Base-by-base conservation (phyloP, 2,329 filamentous ascomycete genomes). In the Stagonosporopsis rhizophila region DNA sequence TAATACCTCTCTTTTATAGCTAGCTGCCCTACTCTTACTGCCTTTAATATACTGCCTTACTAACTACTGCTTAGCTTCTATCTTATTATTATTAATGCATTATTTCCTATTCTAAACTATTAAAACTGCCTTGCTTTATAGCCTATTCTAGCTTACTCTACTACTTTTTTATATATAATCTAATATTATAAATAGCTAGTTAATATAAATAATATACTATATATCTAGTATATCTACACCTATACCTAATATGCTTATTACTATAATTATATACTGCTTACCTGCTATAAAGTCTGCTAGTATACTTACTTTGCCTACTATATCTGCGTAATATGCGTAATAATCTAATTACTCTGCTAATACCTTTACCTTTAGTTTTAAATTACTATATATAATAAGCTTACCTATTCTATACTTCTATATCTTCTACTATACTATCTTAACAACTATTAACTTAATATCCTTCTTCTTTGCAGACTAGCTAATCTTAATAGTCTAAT, bases 271-370 rank as follows among this genome's bases (percentile, higher is more conserved):
- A n/a, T n/a, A n/a, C n/a, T n/a, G n/a, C 44, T 54, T 44, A 8
- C 45, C 57, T 44, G 11, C 35, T 25, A 40, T 30, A 44, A 59
- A 59, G 25, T 51, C 38, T 39, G 9, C 39, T 35, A 56, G 51
- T 28, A 60, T 55, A 14, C 53, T 52, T 52, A 19, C 55, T 37
- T 57, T 59, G 9, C 52, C 47, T 35, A 59, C 23, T 6, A 28
- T 42, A 8, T 58, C 30, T 17, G 52, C 6, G 22, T 48, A 63
- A 45, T 59, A 47, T 42, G 17, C 37, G 23, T 52, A 23, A 51
- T 40, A 58, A 32, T 15, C 52, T 34, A 61, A 53, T 46, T 40
- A 25, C 52, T 59, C 15, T 19, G n/a, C 55, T 38, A 55, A 64
- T 52, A 23, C n/a, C 17, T 42, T 47, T 27, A 54, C 51, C 51